Conservation (phyloP, 371 early-diverging fungal species). For the Mucor indicus region DNA sequence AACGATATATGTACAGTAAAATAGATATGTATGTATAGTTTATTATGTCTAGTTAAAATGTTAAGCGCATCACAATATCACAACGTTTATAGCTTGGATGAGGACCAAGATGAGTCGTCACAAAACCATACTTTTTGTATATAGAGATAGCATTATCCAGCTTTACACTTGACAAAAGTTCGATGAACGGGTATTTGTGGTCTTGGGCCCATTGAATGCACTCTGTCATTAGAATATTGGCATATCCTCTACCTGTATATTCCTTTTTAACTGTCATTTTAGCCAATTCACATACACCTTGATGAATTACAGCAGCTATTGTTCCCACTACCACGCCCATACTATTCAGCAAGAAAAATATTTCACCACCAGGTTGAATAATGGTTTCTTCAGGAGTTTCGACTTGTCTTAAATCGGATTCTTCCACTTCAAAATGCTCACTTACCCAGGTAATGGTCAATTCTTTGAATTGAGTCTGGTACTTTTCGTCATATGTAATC, state of each 20-base stretch:
- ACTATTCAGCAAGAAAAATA: slow-evolving; percentile 9
- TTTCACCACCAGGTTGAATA: slow-evolving; percentile 18
- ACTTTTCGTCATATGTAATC: slow-evolving; percentile 10
- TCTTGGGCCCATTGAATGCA: slow-evolving; percentile 14
- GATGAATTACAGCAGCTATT: slow-evolving; percentile 17
- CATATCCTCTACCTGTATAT: slow-evolving; percentile 19
- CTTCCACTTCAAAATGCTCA: slow-evolving; percentile 14
- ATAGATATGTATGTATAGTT: too few species aligned
- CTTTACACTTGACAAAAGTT: slow-evolving; percentile 1
- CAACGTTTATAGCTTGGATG: slow-evolving; percentile 15
- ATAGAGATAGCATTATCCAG: slow-evolving; percentile 11
- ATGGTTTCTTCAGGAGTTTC: slow-evolving; percentile 17
- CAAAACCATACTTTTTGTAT: slow-evolving; percentile 15
- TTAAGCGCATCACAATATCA: slow-evolving; percentile 11
- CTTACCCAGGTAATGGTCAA: slow-evolving; percentile 15
- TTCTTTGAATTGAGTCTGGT: slow-evolving; percentile 14
- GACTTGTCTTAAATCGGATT: slow-evolving; percentile 10
- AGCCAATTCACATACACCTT: slow-evolving; percentile 15
- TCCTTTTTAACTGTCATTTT: slow-evolving; percentile 19
- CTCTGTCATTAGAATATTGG: slow-evolving; percentile 20
- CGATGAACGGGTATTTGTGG: slow-evolving; percentile 3
- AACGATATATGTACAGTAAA: too few species aligned
- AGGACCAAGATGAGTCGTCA: slow-evolving; percentile 10
- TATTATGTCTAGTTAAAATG: too few species aligned
- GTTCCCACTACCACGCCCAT: slow-evolving; percentile 10